phyloP scores from a whole-genome alignment of 768 basidiomycete species.

The Suillus sp. region DNA sequence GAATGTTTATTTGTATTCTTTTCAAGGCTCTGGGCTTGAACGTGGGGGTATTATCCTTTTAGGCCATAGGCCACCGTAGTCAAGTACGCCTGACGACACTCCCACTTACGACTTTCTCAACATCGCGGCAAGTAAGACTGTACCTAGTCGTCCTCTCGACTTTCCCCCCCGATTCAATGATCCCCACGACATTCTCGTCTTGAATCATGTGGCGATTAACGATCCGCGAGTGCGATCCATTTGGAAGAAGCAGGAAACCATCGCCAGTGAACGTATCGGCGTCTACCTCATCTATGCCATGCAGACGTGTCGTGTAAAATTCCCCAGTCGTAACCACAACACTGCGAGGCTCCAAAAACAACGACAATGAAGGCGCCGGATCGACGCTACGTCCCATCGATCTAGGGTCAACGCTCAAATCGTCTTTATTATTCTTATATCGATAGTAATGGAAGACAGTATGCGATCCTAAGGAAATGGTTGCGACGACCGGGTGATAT shows the following conservation, averaged over 20 bases:
- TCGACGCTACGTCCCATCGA: conserved; percentile 58
- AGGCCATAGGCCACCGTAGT: background rate
- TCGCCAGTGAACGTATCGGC: conserved; percentile 47
- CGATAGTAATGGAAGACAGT: conserved; percentile 81
- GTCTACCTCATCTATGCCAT: conserved; percentile 70
- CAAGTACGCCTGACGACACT: background rate
- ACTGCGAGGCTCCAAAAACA: conserved; percentile 85
- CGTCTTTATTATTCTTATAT: conserved; percentile 50
- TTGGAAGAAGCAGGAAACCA: conserved; percentile 26
- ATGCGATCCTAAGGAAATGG: conserved; percentile 87
- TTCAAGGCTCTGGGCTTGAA: background rate
- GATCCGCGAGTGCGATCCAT: conserved; percentile 38
- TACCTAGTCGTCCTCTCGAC: conserved; percentile 64
- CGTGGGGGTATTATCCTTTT: background rate
- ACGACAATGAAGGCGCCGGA: conserved; percentile 61
- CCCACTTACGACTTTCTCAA: conserved; percentile 53
- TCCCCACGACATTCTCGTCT: conserved; percentile 39
- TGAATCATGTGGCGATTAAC: conserved; percentile 62
- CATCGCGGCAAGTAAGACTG: conserved; percentile 86
- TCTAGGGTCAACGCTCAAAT: conserved; percentile 19
- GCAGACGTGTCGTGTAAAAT: conserved; percentile 74
- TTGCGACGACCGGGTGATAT: conserved; percentile 86
- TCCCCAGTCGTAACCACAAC: conserved; percentile 71
- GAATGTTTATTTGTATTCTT: background rate
- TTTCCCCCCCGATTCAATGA: conserved; percentile 49